These are phyloP conservation scores for Metroxylon sagu DNA, from an alignment of 176 grass and related monocot genomes.

Conservation along the genomic window DNA sequence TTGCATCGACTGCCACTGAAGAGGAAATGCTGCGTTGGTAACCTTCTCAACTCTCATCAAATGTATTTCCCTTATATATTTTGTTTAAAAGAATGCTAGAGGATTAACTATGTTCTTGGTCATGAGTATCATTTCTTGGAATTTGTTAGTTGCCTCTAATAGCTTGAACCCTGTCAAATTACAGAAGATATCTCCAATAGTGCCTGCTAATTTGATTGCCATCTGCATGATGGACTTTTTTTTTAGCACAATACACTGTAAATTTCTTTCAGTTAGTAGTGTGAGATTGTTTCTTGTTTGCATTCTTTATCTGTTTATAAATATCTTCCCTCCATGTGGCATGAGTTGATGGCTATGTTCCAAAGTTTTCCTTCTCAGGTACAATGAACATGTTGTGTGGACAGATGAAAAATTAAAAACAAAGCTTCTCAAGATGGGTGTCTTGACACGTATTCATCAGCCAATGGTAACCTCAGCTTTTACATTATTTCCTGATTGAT, in stretches of 20 bases:
- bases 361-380: slow-evolving; percentile 30
- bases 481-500: no score
- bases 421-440: slow-evolving; percentile 74
- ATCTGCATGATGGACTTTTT: no score
- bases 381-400: slow-evolving; percentile 89
- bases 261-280: no score
- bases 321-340: no score
- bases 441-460: slow-evolving; percentile 71
- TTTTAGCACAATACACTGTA: no score
- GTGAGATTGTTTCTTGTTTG: no score
- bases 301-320: no score
- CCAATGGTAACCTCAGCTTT: slow-evolving; percentile 48
- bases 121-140: background rate
- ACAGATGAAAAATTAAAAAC: slow-evolving; percentile 65
- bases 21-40: slow-evolving; percentile 97
- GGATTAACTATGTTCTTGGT: background rate
- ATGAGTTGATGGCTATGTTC: background rate
- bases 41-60: slow-evolving; percentile 7
- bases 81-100: background rate
- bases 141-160: no score
- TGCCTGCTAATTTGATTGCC: no score
- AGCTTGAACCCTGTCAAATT: no score
- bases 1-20: slow-evolving; percentile 92
- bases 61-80: slow-evolving; percentile 1
- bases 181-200: no score